Evolutionary conservation across 257 asterid genomes (phyloP).

Genomic region (Salvia rosmarinus): DNA sequence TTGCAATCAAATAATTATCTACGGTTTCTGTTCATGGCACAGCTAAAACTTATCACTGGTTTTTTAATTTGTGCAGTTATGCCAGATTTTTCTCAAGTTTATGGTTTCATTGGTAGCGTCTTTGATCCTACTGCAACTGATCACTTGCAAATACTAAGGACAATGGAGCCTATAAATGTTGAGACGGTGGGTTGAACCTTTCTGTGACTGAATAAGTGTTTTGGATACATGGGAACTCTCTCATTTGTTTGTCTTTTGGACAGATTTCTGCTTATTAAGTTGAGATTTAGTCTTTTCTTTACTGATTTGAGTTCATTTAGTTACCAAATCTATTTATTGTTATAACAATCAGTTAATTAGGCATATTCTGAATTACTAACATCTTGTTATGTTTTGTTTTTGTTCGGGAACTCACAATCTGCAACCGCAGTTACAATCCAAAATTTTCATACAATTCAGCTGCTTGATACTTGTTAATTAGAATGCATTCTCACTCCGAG

Average conservation of each 20-base stretch:
- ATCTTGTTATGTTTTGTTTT: no score
- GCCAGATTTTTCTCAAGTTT: slow-evolving; percentile 88
- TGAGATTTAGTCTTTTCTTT: neutral
- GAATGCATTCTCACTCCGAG: neutral
- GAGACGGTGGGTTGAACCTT: slow-evolving; percentile 71
- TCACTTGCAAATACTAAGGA: slow-evolving; percentile 63
- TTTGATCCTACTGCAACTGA: slow-evolving; percentile 50
- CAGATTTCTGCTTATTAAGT: neutral
- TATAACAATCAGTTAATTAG: neutral
- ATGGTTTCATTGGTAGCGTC: slow-evolving; percentile 79
- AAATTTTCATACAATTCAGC: neutral
- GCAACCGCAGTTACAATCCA: neutral
- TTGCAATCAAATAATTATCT: neutral
- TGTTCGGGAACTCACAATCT: no score
- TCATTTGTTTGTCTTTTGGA: neutral
- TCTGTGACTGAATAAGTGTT: neutral
- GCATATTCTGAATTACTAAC: neutral
- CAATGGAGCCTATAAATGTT: slow-evolving; percentile 71
- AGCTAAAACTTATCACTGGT: neutral
- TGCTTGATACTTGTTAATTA: neutral
- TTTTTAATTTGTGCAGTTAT: slow-evolving; percentile 47
- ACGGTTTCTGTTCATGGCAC: neutral
- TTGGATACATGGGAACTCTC: slow-evolving; percentile 7
- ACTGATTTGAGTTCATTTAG: neutral
- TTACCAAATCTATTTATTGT: neutral